Evolutionary conservation across 73 alveolate genomes (phyloP), one percentile per base, ranked within the genome.

Genomic region (Paramecium bursaria): DNA sequence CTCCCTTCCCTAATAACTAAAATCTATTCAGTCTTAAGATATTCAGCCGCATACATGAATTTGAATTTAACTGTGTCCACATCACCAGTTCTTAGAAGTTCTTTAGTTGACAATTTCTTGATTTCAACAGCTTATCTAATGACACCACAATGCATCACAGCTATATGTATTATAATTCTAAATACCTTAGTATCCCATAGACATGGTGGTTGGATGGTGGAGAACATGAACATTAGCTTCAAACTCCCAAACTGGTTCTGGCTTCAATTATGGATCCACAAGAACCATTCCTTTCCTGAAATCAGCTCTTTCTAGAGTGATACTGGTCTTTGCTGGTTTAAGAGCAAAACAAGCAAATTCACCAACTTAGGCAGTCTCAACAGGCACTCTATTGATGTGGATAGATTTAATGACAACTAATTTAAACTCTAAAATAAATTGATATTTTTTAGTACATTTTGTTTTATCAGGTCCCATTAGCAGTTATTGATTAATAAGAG

Each of bases 171-270:
- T n/a, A n/a, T n/a, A n/a, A n/a, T n/a, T n/a, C n/a, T n/a, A n/a
- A n/a, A n/a, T n/a, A n/a, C n/a, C n/a, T 42, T 67, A 39, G 44
- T 67, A 67, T 67, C 55, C 55, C 19, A 7, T 42, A 9, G 50
- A 39, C 82, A 97, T 97, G 5, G 99, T 96, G 2, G 99, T 92
- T 17, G 99, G 96, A 74, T 96, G 99, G 90, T 97, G 99, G 51
- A 97, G 91, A 46, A 97, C 95, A 25, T 95, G 95, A 6, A 94
- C 98, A 85, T 97, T 98, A 3, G 96, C 96, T 52, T 93, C 98
- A 73, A 96, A 96, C 53, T 95, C 97, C 77, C 91, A 75, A 13
- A 94, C 87, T 19, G 97, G 90, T 47, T 88, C 86, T 50, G 94
- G 92, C 53, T 86, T 75, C 3, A 90, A 74, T 35, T 75, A 88